Evolutionary conservation across 495 filamentous ascomycete species (phyloP).

Genomic region (Trichoderma parareesei): DNA sequence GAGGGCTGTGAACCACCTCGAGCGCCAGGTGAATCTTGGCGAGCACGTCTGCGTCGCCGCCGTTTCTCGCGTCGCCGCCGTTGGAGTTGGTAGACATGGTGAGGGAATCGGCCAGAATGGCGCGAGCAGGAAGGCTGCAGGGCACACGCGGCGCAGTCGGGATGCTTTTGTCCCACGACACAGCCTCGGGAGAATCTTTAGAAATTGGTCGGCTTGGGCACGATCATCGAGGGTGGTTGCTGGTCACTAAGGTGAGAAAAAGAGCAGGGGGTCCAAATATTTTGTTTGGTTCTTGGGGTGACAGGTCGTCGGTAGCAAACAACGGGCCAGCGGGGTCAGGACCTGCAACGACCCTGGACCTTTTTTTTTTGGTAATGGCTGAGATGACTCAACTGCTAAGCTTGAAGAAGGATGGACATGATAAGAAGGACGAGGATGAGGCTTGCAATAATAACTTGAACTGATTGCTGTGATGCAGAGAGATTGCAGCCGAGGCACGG

Average conservation of each 20-base stretch:
- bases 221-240: constrained; percentile 7
- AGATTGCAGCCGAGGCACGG: too few species aligned
- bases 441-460: not conserved
- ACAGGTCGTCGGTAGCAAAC: not conserved
- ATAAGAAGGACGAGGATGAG: not conserved
- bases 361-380: too few species aligned
- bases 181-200: not conserved
- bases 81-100: constrained; percentile 12
- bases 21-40: constrained; percentile 71
- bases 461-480: too few species aligned
- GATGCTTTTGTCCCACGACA: not conserved
- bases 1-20: constrained; percentile 73
- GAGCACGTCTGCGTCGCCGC: constrained; percentile 23
- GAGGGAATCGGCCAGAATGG: not conserved
- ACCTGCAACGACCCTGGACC: not conserved
- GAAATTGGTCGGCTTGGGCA: not conserved
- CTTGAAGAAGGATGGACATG: not conserved
- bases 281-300: not conserved
- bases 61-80: constrained; percentile 17
- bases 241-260: not conserved
- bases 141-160: constrained; percentile 6
- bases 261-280: not conserved
- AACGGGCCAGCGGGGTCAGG: not conserved
- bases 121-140: not conserved
- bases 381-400: not conserved